Evolutionary conservation across 371 early-diverging fungal species (phyloP).

Genomic region (Mortierella sp.): DNA sequence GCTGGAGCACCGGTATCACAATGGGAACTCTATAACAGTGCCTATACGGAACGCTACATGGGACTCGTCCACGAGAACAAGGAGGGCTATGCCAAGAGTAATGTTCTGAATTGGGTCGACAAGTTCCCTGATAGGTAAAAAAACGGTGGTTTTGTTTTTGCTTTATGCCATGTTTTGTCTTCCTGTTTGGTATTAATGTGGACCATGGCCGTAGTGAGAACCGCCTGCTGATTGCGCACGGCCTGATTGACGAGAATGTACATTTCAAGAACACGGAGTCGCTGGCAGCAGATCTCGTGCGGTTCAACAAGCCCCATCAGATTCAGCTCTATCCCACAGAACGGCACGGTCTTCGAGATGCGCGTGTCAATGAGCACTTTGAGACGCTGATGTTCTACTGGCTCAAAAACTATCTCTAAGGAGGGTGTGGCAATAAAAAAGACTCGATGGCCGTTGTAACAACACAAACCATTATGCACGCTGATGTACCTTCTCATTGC

Average conservation of each 20-base stretch:
- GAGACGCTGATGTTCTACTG: slow-evolving; percentile 83
- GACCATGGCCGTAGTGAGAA: slow-evolving; percentile 58
- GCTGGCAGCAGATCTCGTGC: slow-evolving; percentile 68
- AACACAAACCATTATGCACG: too few species aligned
- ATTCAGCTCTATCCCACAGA: slow-evolving; percentile 79
- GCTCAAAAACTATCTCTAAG: slow-evolving; percentile 70
- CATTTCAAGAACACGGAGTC: slow-evolving; percentile 76
- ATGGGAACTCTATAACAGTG: slow-evolving; percentile 81
- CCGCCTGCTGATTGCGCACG: slow-evolving; percentile 80
- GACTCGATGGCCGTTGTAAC: background rate
- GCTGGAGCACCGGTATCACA: slow-evolving; percentile 86
- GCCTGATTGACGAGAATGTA: slow-evolving; percentile 87
- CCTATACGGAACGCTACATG: slow-evolving; percentile 86
- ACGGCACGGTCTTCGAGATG: slow-evolving; percentile 79
- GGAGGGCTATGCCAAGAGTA: slow-evolving; percentile 64
- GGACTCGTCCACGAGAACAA: slow-evolving; percentile 66
- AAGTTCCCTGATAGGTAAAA: slow-evolving; percentile 72
- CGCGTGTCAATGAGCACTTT: slow-evolving; percentile 81
- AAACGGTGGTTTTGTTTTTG: background rate
- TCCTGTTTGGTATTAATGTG: background rate
- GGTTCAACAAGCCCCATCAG: slow-evolving; percentile 69
- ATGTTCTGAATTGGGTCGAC: slow-evolving; percentile 64
- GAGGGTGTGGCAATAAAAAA: too few species aligned
- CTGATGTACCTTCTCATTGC: too few species aligned
- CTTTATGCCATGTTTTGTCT: background rate